Conservation (phyloP, 2,329 filamentous ascomycete species). For the Ophiostoma montium region DNA sequence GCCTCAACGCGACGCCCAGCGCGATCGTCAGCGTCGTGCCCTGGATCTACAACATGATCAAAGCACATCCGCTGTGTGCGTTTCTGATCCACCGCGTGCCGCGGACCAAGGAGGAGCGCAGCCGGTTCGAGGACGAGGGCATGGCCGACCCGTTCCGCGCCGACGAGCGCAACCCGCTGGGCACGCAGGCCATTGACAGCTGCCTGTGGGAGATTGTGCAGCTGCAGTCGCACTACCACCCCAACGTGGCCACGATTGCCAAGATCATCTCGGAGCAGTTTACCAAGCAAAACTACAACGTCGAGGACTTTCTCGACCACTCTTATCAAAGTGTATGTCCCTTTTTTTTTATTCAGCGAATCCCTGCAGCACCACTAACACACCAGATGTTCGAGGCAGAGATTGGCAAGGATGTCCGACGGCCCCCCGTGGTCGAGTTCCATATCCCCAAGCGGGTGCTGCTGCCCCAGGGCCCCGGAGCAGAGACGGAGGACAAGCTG, state of each 20-base stretch:
- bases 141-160: conserved; percentile 62
- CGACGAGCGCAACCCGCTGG: conserved; percentile 66
- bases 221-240: conserved; percentile 85
- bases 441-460: conserved; percentile 85
- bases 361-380: neutral
- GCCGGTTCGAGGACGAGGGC: conserved; percentile 43
- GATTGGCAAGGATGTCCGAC: conserved; percentile 69
- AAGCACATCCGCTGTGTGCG: conserved; percentile 75
- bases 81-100: conserved; percentile 86
- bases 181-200: conserved; percentile 78
- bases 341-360: neutral
- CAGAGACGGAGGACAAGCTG: conserved; percentile 36
- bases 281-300: conserved; percentile 83
- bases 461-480: conserved; percentile 32
- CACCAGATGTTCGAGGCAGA: conserved; percentile 63
- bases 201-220: conserved; percentile 91
- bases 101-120: conserved; percentile 37
- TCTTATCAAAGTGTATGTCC: conserved; percentile 62
- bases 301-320: conserved; percentile 97
- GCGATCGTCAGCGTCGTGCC: conserved; percentile 82
- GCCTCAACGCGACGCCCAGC: conserved; percentile 76
- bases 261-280: conserved; percentile 95
- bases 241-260: conserved; percentile 85
- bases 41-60: conserved; percentile 91
- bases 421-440: conserved; percentile 78